phyloP scores from a whole-genome alignment of 768 basidiomycete genomes.

The Auricularia sp. region DNA sequence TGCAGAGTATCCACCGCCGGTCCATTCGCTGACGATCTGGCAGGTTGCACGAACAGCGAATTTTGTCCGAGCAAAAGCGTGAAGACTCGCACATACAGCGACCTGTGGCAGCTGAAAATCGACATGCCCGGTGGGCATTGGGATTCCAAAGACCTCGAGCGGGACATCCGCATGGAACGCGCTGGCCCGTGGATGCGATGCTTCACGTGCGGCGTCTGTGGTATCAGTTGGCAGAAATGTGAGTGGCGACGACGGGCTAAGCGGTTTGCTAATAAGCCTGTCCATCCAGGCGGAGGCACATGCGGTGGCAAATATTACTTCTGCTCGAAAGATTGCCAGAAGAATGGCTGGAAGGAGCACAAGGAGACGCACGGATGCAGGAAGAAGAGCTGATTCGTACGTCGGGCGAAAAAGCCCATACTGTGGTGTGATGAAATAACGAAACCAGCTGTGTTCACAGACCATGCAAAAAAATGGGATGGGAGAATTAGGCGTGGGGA shows the following conservation, averaged over 20 bases:
- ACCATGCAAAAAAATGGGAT: no score
- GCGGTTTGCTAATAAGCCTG: no score
- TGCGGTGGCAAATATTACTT: neutral
- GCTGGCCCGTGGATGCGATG: slow-evolving; percentile 34
- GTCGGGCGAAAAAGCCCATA: no score
- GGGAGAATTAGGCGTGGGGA: no score
- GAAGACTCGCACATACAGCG: slow-evolving; percentile 23
- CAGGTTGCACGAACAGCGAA: slow-evolving; percentile 29
- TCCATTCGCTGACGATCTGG: no score
- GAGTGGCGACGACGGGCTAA: neutral
- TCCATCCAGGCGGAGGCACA: neutral
- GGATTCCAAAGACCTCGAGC: slow-evolving; percentile 27
- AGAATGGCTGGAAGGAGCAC: neutral
- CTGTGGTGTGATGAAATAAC: no score
- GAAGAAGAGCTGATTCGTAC: neutral
- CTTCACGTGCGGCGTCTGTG: slow-evolving; percentile 28
- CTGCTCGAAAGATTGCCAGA: neutral
- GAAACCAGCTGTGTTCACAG: no score
- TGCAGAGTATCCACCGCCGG: no score
- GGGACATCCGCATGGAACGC: slow-evolving; percentile 27
- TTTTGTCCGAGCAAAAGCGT: slow-evolving; percentile 24
- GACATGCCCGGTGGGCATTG: slow-evolving; percentile 29
- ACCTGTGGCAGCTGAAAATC: slow-evolving; percentile 31
- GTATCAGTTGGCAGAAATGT: slow-evolving; percentile 29
- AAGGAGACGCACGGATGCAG: neutral